phyloP scores from a whole-genome alignment of 495 filamentous ascomycete species.

The Podospora didyma region DNA sequence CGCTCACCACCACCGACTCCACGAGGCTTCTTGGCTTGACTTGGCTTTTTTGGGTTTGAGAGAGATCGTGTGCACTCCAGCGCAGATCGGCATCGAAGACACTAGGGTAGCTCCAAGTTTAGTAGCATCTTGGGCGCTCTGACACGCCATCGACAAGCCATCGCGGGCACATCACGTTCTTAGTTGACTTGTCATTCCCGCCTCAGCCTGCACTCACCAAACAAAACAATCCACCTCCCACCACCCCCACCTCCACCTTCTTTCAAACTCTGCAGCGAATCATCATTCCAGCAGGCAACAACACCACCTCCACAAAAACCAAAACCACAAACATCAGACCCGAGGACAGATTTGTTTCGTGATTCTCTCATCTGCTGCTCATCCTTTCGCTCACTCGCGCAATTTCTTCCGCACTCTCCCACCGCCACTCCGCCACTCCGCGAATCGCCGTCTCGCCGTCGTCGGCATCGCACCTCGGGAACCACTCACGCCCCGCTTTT shows the following conservation, averaged over 20 bases:
- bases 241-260: constrained; percentile 1
- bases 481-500: neutral
- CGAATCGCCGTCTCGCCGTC: neutral
- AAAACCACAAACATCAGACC: neutral
- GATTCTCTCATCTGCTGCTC: constrained; percentile 1
- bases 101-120: constrained; percentile 5
- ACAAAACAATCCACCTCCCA: neutral
- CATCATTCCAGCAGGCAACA: constrained; percentile 2
- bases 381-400: neutral
- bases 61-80: neutral
- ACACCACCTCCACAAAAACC: no score
- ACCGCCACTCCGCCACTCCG: neutral
- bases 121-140: neutral
- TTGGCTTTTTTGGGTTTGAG: neutral
- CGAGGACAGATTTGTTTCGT: constrained; percentile 13
- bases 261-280: constrained; percentile 5
- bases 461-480: constrained; percentile 12
- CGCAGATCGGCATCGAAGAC: neutral
- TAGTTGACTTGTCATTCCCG: neutral
- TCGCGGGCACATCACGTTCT: neutral
- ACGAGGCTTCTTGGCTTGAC: neutral
- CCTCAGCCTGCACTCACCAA: neutral
- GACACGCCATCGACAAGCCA: neutral
- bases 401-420: neutral
- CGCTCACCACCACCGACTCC: neutral